Percentiles rank a stretch among this genome's conserved stretches.
phyloP scores from a whole-genome alignment of 805 yeast species.

The Ogataea corticis region DNA sequence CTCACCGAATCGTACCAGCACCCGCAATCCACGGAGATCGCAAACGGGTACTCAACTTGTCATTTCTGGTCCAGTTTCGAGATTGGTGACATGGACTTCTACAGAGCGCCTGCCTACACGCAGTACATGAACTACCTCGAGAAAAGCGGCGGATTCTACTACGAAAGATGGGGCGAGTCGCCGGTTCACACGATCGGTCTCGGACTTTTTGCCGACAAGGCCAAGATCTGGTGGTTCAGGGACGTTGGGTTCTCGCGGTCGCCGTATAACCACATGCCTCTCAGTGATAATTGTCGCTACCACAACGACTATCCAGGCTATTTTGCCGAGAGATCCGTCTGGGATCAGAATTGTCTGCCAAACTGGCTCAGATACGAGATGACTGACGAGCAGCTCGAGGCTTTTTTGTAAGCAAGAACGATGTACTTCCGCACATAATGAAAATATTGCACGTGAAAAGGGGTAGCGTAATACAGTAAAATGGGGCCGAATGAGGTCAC shows the following conservation, averaged over 20 bases:
- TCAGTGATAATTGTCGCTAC: conserved; percentile 24
- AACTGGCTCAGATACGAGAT: conserved; percentile 56
- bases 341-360: conserved; percentile 66
- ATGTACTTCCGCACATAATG: no score
- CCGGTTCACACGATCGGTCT: conserved; percentile 53
- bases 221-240: conserved; percentile 50
- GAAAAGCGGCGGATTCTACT: conserved; percentile 75
- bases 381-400: conserved; percentile 16
- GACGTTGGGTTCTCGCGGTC: conserved; percentile 51
- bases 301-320: conserved; percentile 21
- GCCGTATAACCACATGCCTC: conserved; percentile 49
- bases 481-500: no score
- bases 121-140: conserved; percentile 68
- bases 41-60: conserved; percentile 70
- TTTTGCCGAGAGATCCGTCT: conserved; percentile 34
- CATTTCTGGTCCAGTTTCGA: conserved; percentile 90
- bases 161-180: conserved; percentile 64
- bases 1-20: conserved; percentile 68
- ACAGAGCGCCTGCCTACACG: conserved; percentile 66
- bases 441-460: no score
- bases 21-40: conserved; percentile 44
- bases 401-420: neutral
- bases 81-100: conserved; percentile 70
- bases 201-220: conserved; percentile 46
- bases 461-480: no score